phyloP scores from a whole-genome alignment of 108 stramenopile species.

The Discostella stelligeroides region DNA sequence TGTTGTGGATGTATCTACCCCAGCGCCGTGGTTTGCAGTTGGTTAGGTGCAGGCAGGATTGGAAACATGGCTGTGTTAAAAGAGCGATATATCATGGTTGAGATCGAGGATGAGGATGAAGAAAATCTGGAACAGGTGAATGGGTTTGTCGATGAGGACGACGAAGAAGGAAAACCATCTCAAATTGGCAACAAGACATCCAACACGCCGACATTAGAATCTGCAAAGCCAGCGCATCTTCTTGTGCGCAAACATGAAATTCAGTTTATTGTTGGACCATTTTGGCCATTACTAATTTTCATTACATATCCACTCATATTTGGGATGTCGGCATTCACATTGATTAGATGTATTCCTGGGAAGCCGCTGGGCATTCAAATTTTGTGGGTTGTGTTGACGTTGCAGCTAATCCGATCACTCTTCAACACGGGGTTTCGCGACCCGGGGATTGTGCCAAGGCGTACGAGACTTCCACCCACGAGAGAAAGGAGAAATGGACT shows the following conservation, averaged over 20 bases:
- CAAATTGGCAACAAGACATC: constrained; percentile 18
- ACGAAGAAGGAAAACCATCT: constrained; percentile 7
- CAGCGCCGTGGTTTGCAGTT: constrained; percentile 67
- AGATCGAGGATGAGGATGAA: constrained; percentile 60
- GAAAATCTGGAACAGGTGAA: too few species aligned
- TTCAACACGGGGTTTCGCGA: constrained; percentile 55
- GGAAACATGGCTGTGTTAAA: constrained; percentile 89
- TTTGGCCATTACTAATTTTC: constrained; percentile 90
- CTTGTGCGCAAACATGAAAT: constrained; percentile 49
- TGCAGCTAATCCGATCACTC: constrained; percentile 31
- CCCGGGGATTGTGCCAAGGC: constrained; percentile 53
- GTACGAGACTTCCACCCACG: constrained; percentile 32
- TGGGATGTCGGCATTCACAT: constrained; percentile 52
- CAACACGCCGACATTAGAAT: not conserved
- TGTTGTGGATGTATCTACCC: constrained; percentile 64
- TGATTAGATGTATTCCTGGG: constrained; percentile 45
- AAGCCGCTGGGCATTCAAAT: constrained; percentile 40
- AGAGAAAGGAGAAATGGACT: constrained; percentile 33
- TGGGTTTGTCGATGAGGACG: constrained; percentile 31
- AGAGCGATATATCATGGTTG: constrained; percentile 67
- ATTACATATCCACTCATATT: constrained; percentile 90
- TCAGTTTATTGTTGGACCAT: constrained; percentile 83
- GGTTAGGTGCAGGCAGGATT: constrained; percentile 73
- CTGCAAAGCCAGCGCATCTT: not conserved
- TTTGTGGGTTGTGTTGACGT: constrained; percentile 52